Conservation (phyloP, 208 protist species). For the Trypanosoma platydactyli region DNA sequence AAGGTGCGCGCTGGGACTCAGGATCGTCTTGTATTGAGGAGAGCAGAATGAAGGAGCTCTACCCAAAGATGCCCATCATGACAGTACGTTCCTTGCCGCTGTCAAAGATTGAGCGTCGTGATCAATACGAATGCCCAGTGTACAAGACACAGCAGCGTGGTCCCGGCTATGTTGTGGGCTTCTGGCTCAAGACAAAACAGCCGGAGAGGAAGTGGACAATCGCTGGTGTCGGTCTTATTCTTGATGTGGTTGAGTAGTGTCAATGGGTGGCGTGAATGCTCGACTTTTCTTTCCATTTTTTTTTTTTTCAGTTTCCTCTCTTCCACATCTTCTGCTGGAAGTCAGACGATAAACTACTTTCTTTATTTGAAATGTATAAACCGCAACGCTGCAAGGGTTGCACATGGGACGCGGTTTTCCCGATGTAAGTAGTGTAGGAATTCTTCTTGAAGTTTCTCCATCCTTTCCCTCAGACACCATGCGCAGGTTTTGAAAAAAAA, state of each 20-base stretch:
- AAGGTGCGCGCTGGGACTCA: constrained; percentile 97
- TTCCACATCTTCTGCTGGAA: neutral
- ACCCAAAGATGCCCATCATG: constrained; percentile 95
- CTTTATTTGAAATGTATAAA: no score
- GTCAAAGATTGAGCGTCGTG: constrained; percentile 91
- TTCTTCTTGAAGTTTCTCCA: no score
- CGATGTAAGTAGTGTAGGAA: no score
- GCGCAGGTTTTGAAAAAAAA: no score
- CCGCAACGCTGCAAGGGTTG: no score
- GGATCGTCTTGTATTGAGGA: constrained; percentile 90
- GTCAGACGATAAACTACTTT: no score
- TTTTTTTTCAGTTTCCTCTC: neutral
- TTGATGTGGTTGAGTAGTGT: constrained; percentile 93
- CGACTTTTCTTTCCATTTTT: neutral
- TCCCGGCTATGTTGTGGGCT: constrained; percentile 95
- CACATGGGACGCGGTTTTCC: no score
- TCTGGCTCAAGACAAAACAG: constrained; percentile 95
- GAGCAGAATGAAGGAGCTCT: constrained; percentile 93
- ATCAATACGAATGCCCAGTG: constrained; percentile 97
- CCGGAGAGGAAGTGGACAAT: constrained; percentile 96
- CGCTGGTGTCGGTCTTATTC: constrained; percentile 95
- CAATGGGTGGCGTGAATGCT: neutral
- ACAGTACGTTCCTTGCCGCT: constrained; percentile 90
- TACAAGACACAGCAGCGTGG: constrained; percentile 97
- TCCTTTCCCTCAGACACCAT: no score